These are phyloP conservation scores for Vitis amurensis DNA, from an alignment of 164 flowering plant species.

Conservation along the genomic window DNA sequence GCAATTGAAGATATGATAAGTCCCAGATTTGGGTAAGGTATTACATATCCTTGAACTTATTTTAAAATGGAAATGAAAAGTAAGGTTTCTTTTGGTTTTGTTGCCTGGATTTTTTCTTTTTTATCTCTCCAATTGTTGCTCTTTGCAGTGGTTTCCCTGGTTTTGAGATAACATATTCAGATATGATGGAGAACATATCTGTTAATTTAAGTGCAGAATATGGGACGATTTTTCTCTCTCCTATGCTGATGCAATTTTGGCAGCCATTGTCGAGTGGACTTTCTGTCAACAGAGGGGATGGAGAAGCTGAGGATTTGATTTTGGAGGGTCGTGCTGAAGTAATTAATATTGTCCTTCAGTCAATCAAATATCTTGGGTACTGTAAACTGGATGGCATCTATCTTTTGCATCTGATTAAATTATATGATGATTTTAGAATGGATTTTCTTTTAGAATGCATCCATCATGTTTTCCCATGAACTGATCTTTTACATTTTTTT, in stretches of 20 bases:
- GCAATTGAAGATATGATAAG: slow-evolving; percentile 77
- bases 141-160: slow-evolving; percentile 80
- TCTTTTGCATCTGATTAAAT: background rate
- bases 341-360: slow-evolving; percentile 70
- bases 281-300: slow-evolving; percentile 33
- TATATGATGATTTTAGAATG: no score
- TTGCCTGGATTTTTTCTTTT: background rate
- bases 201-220: slow-evolving; percentile 56
- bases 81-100: background rate
- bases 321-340: slow-evolving; percentile 65
- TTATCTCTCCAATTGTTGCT: background rate
- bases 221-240: slow-evolving; percentile 67
- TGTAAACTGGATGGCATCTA: slow-evolving; percentile 5
- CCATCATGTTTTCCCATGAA: no score
- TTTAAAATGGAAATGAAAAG: background rate
- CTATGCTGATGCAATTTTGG: slow-evolving; percentile 70
- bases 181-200: slow-evolving; percentile 67
- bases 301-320: slow-evolving; percentile 39
- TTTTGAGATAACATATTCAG: slow-evolving; percentile 70
- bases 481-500: no score
- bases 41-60: background rate
- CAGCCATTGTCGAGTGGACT: slow-evolving; percentile 46
- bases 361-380: slow-evolving; percentile 90
- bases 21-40: slow-evolving; percentile 71
- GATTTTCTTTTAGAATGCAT: no score